These are phyloP conservation scores for Chlorella ohadii DNA, from an alignment of 139 green algal genomes.

Conservation along the genomic window DNA sequence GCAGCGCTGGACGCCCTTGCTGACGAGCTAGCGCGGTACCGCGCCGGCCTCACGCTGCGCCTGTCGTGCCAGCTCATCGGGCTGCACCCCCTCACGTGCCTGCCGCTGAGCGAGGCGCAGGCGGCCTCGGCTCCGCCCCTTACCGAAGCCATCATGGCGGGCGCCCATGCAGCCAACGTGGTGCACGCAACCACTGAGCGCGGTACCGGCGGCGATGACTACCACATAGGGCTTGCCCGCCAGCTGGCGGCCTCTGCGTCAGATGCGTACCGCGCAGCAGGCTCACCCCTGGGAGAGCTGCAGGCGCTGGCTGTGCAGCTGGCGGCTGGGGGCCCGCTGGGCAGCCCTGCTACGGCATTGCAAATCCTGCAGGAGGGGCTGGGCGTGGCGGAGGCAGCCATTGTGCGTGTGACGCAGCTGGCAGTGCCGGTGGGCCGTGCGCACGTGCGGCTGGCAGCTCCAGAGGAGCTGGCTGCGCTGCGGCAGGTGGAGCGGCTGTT, in stretches of 20 bases:
- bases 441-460: background rate
- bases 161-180: background rate
- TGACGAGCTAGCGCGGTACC: background rate
- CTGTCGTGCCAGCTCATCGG: conserved; percentile 13
- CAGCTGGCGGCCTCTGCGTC: background rate
- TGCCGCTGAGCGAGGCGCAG: background rate
- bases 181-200: background rate
- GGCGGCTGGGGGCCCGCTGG: background rate
- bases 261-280: background rate
- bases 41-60: background rate
- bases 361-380: background rate
- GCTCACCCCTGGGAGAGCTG: background rate
- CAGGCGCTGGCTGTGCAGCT: conserved; percentile 11
- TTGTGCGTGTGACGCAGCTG: background rate
- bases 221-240: background rate
- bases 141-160: background rate
- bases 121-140: background rate
- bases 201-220: background rate
- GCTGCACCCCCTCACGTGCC: conserved; percentile 8
- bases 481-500: background rate
- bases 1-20: background rate
- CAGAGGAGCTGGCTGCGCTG: background rate
- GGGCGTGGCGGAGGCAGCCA: background rate
- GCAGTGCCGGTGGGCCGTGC: background rate
- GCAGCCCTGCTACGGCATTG: no score